Evolutionary conservation across 305 asterid genomes (phyloP).

Genomic region (Fraxinus xanthoxyloides): DNA sequence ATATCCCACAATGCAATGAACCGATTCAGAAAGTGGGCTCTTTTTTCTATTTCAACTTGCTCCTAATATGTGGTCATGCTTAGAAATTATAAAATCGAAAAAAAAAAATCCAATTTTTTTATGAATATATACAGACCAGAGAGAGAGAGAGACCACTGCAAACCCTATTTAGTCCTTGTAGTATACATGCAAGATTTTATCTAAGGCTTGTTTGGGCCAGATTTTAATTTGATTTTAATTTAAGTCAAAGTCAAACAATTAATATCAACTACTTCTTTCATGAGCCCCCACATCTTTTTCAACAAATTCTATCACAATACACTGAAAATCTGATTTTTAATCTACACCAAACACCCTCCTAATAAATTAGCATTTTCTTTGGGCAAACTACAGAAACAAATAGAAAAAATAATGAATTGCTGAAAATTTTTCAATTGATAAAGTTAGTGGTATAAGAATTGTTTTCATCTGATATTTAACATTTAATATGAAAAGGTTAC

Average conservation of each 20-base stretch:
- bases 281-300: no score
- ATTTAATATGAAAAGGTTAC: no score
- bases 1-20: background rate
- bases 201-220: no score
- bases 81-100: no score
- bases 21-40: background rate
- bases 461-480: background rate
- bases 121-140: background rate
- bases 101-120: background rate
- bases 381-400: background rate
- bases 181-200: background rate
- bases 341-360: no score
- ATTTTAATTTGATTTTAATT: no score
- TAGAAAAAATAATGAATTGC: no score
- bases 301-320: no score
- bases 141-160: background rate
- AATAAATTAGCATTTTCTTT: no score
- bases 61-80: background rate
- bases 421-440: background rate
- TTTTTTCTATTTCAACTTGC: background rate
- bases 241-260: no score
- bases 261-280: no score
- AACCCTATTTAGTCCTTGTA: background rate
- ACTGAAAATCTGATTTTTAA: no score
- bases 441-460: background rate